Percentiles rank a stretch among this genome's conserved stretches.
These are phyloP conservation scores for Cladosporium sp. DNA, from an alignment of 2,329 filamentous ascomycete species.

Conservation along the genomic window DNA sequence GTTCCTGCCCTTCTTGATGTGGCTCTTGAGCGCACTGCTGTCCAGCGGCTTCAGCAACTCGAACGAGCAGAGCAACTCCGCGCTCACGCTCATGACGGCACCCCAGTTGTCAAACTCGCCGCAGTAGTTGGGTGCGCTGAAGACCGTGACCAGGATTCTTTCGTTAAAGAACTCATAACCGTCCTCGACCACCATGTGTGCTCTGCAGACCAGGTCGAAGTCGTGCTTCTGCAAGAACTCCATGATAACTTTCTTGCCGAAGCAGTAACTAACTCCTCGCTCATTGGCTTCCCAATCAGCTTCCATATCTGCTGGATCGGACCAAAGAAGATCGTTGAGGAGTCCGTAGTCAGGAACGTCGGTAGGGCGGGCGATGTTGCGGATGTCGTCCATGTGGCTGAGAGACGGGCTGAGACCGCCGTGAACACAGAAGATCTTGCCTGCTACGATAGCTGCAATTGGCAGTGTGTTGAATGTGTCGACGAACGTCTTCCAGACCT, in stretches of 20 bases:
- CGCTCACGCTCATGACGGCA: slow-evolving; percentile 96
- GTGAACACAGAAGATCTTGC: slow-evolving; percentile 97
- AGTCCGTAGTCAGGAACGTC: slow-evolving; percentile 97
- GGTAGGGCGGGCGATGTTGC: slow-evolving; percentile 90
- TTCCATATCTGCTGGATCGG: slow-evolving; percentile 96
- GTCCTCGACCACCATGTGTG: slow-evolving; percentile 99
- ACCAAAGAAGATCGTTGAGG: slow-evolving; percentile 94
- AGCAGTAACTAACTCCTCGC: slow-evolving; percentile 95
- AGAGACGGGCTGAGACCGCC: slow-evolving; percentile 90
- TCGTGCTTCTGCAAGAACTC: slow-evolving; percentile 93
- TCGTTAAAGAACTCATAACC: slow-evolving; percentile 99
- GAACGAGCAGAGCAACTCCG: slow-evolving; percentile 92
- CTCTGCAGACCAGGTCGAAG: slow-evolving; percentile 94
- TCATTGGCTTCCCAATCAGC: slow-evolving; percentile 95
- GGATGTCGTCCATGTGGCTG: slow-evolving; percentile 97
- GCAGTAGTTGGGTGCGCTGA: slow-evolving; percentile 97
- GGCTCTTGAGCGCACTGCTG: slow-evolving; percentile 92
- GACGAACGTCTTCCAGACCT: slow-evolving; percentile 97
- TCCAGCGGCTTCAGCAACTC: slow-evolving; percentile 95
- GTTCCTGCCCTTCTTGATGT: slow-evolving; percentile 97
- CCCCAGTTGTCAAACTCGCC: slow-evolving; percentile 99
- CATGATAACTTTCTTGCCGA: slow-evolving; percentile 96
- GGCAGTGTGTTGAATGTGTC: slow-evolving; percentile 95
- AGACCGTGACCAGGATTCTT: slow-evolving; percentile 90
- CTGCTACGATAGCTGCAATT: slow-evolving; percentile 93